Evolutionary conservation across 2,329 filamentous ascomycete genomes (phyloP).

Genomic region (Arthrinium phaeospermum): DNA sequence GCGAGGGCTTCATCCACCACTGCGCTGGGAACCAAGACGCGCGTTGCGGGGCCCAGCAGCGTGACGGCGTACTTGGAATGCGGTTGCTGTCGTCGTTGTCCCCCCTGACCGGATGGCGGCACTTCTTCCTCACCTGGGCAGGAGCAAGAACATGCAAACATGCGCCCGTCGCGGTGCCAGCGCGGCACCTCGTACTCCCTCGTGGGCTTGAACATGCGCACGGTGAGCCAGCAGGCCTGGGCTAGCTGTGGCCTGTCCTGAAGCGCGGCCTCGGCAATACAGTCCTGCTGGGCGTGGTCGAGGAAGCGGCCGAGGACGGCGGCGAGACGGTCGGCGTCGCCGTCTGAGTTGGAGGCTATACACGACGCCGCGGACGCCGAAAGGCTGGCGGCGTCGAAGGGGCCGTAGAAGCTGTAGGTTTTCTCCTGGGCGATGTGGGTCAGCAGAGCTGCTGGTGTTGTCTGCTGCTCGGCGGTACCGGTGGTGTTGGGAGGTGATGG

Average conservation of each 20-base stretch:
- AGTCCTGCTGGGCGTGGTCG: background rate
- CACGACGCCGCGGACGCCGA: background rate
- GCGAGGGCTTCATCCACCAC: background rate
- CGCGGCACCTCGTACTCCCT: slow-evolving; percentile 20
- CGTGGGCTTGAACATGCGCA: slow-evolving; percentile 20
- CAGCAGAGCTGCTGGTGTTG: background rate
- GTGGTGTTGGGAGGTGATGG: background rate
- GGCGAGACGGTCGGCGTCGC: background rate
- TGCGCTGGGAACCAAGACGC: slow-evolving; percentile 5
- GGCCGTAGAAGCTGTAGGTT: background rate
- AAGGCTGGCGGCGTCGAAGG: background rate
- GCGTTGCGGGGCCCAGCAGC: slow-evolving; percentile 24
- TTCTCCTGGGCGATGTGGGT: background rate
- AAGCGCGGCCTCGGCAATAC: background rate
- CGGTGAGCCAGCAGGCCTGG: slow-evolving; percentile 22
- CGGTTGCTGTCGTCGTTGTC: background rate
- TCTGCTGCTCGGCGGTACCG: background rate
- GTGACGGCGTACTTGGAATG: slow-evolving; percentile 26
- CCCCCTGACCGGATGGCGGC: background rate
- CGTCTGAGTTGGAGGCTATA: background rate
- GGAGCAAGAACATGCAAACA: slow-evolving; percentile 23
- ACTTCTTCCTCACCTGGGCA: background rate
- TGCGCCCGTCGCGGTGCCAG: slow-evolving; percentile 25
- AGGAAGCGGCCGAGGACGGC: background rate
- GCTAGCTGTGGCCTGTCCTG: background rate